phyloP scores from a whole-genome alignment of 371 early-diverging fungal genomes.

The Funneliformis caledonium region DNA sequence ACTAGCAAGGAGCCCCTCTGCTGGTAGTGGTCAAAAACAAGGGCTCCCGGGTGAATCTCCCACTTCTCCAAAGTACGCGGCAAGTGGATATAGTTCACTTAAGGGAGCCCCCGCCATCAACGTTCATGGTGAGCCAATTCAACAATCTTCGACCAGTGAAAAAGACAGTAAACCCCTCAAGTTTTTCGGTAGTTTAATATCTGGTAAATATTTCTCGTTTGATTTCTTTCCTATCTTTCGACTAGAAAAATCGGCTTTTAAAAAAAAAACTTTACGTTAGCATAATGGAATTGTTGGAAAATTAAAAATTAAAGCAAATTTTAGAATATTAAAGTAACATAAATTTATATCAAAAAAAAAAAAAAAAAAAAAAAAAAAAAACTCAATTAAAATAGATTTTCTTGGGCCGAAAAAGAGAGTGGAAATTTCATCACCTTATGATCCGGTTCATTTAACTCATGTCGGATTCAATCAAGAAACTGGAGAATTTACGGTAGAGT shows the following conservation, averaged over 20 bases:
- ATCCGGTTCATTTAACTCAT: slow-evolving; percentile 95
- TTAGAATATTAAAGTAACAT: background rate
- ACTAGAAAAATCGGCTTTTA: background rate
- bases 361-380: background rate
- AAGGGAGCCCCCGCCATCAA: slow-evolving; percentile 33
- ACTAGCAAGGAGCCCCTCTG: slow-evolving; percentile 27
- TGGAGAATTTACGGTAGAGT: slow-evolving; percentile 85
- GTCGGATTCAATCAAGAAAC: slow-evolving; percentile 90
- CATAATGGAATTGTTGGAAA: too few relatives aligned
- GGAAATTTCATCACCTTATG: slow-evolving; percentile 95
- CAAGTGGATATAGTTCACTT: slow-evolving; percentile 26
- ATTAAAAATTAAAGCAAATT: too few relatives aligned
- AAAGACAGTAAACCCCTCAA: slow-evolving; percentile 56
- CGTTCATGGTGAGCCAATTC: slow-evolving; percentile 33
- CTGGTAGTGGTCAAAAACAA: slow-evolving; percentile 11
- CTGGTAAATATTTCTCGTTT: slow-evolving; percentile 45
- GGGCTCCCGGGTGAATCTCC: slow-evolving; percentile 1
- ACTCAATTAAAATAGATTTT: slow-evolving; percentile 53
- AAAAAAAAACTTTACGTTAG: background rate
- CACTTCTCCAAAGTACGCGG: slow-evolving; percentile 13
- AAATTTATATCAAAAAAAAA: background rate
- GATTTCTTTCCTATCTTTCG: background rate
- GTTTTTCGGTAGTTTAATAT: slow-evolving; percentile 67
- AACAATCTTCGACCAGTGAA: slow-evolving; percentile 21
- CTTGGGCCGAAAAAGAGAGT: slow-evolving; percentile 72